Evolutionary conservation across 129 eudicot species (phyloP), one percentile per base, ranked within the genome.

Genomic region (Helichrysum umbraculigerum): DNA sequence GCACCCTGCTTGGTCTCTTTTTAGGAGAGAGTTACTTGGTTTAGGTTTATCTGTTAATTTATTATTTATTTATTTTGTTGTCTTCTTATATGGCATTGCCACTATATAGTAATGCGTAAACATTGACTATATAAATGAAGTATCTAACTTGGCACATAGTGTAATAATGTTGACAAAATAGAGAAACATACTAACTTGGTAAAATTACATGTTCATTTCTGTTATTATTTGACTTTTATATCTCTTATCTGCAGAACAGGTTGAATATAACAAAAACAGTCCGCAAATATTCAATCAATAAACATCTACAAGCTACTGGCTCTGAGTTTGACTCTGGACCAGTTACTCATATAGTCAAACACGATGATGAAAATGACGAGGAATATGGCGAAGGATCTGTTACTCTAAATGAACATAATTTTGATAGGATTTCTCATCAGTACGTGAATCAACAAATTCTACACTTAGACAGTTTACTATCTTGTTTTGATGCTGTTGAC

Each of bases 371-470:
- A 72, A 79, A 22, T 79, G 96, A 89, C 69, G 94, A 86, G 77
- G 99, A 91, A 76, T 75, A 91, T 72, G 88, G 83, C 47, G 99
- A 89, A 94, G 97, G 93, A 77, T 83, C 97, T 79, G 77, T 89
- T 75, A 39, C 81, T 44, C 87, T 94, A 42, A 86, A 70, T 79
- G 80, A 74, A 25, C 87, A 39, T n/a, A 91, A 87, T 78, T 94
- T 94, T 84, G 96, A 94, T 67, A 86, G 85, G 78, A 44, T 89
- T 77, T 50, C 92, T 65, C 97, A 86, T 73, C 84, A 81, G 99
- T 94, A 80, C 75, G 99, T 88, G 67, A 75, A 71, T 25, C 70
- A 7, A 66, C 70, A 12, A 63, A 63, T 66, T 57, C 51, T 34
- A 35, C 29, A 71, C 32, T 41, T 34, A 11, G 59, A 69, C 44